phyloP scores from a whole-genome alignment of 2,329 filamentous ascomycete genomes.

The Paraphaeosphaeria sporulosa region DNA sequence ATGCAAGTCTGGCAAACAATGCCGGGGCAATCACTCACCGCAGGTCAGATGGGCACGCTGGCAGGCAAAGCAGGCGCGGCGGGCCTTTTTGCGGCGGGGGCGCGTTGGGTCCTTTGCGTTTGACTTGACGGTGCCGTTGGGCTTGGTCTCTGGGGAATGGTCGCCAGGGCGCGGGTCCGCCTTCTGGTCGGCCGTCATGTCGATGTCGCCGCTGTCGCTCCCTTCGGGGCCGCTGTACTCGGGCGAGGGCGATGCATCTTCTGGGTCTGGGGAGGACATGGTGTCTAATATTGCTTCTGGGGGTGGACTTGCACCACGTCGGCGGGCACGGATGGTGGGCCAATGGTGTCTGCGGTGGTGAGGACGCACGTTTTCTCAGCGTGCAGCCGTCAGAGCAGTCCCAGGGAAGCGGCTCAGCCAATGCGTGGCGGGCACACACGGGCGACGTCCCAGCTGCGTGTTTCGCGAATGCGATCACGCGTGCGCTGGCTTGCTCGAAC shows the following conservation, averaged over 20 bases:
- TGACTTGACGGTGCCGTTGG: conserved; percentile 23
- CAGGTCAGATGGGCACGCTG: conserved; percentile 97
- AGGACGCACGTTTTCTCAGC: conserved; percentile 51
- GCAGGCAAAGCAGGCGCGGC: conserved; percentile 94
- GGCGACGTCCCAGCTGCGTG: conserved; percentile 50
- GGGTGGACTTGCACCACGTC: conserved; percentile 30
- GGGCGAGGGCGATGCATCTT: conserved; percentile 57
- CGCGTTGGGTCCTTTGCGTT: conserved; percentile 88
- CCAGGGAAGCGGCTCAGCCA: conserved; percentile 48
- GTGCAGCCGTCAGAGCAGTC: conserved; percentile 49
- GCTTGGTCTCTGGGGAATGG: conserved; percentile 41
- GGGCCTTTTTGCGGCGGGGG: conserved; percentile 92
- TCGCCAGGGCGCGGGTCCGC: conserved; percentile 49
- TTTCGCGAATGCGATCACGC: conserved; percentile 52
- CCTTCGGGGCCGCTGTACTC: conserved; percentile 53
- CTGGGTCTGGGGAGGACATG: conserved; percentile 57
- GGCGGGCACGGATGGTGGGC: conserved; percentile 11
- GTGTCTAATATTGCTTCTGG: conserved; percentile 48
- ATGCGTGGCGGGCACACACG: conserved; percentile 42
- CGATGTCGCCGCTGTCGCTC: conserved; percentile 44
- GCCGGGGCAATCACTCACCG: conserved; percentile 70
- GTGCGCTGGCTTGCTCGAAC: conserved; percentile 47
- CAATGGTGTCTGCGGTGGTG: neutral
- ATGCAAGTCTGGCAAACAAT: neutral
- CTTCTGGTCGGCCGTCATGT: conserved; percentile 55